Evolutionary conservation across 495 filamentous ascomycete genomes (phyloP).

Genomic region (Penicillium simplicissimum): DNA sequence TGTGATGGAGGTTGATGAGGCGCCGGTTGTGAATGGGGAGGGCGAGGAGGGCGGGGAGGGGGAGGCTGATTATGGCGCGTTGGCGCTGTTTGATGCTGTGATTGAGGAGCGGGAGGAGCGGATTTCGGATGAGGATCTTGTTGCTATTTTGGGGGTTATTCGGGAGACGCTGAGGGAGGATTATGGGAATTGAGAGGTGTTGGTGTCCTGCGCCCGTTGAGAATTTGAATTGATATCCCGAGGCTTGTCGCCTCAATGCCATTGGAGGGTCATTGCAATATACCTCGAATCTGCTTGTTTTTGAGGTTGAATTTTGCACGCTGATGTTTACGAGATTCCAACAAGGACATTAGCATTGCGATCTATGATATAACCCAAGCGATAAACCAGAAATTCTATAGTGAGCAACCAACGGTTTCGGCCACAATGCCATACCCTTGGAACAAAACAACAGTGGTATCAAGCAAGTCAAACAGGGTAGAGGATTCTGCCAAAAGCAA

Average conservation of each 20-base stretch:
- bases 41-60: constrained; percentile 25
- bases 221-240: constrained; percentile 8
- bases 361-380: constrained; percentile 6
- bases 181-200: constrained; percentile 14
- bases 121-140: constrained; percentile 40
- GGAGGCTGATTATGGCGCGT: constrained; percentile 40
- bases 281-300: neutral
- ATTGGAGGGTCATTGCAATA: neutral
- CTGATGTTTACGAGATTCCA: neutral
- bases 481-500: neutral
- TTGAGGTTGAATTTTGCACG: neutral
- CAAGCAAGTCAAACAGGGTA: neutral
- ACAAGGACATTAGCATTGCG: neutral
- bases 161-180: constrained; percentile 34
- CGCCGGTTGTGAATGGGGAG: neutral
- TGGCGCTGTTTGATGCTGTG: constrained; percentile 43
- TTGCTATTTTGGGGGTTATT: constrained; percentile 37
- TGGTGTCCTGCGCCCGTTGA: neutral
- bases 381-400: neutral
- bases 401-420: neutral
- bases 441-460: constrained; percentile 7
- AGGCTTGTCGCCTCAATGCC: neutral
- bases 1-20: constrained; percentile 29
- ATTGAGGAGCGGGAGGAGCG: constrained; percentile 48
- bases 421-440: neutral